Base-by-base conservation (phyloP, 768 basidiomycete species). In the Leccinum uliginosum region DNA sequence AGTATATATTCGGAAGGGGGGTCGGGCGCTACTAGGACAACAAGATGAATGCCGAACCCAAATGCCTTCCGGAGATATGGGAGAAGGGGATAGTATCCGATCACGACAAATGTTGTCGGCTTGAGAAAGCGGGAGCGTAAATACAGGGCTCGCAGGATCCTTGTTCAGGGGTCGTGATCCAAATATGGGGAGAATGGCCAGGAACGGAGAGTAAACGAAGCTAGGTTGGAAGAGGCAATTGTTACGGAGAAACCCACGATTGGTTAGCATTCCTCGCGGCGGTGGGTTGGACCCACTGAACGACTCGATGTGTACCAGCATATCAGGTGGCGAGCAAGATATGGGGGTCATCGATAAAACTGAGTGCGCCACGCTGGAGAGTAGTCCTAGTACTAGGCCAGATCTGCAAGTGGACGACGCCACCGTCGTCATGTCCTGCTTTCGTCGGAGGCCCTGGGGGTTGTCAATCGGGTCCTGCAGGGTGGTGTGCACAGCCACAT, bases 401-500 rank as follows among this genome's bases (percentile, higher is more conserved):
- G 43, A 8, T 26, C 7, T 29, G n/a, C 43, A 10, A 40, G 43
- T 27, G 29, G n/a, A n/a, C 14, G 43, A 44, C 43, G 52, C 52
- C 52, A 49, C 57, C 43, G 52, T 51, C 57, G 57, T 50, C 49
- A 58, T 53, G 44, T 50, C 29, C 47, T 26, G 17, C 29, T 43
- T 19, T 44, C 9, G 12, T n/a, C n/a, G n/a, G n/a, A n/a, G n/a
- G n/a, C n/a, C n/a, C n/a, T n/a, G 43, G 21, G 40, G 19, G 17
- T 14, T 14, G 35, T 38, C 15, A 45, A 23, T 40, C 24, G 24
- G 9, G 26, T 45, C 46, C 27, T 23, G 14, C 40, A 55, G 48
- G 54, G 55, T 46, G 30, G 29, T 26, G 21, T 44, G 35, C 59
- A 68, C 59, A 68, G 65, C 65, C 64, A 68, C 60, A 40, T 10